Base-by-base conservation (phyloP, 352 stramenopile species). In the Phytophthora megakarya region DNA sequence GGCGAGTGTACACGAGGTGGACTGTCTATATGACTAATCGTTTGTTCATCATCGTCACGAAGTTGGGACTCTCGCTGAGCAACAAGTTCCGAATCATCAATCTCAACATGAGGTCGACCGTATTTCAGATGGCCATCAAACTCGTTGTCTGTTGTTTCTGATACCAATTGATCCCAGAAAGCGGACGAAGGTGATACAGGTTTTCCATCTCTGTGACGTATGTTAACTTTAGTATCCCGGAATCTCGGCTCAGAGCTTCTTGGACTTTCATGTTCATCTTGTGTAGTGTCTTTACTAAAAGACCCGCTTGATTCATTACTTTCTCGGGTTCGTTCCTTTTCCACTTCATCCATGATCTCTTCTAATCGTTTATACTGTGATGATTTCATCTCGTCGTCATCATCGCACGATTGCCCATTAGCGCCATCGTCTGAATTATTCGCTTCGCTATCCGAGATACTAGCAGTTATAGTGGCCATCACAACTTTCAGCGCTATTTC, bases 331-430 rank as follows among this genome's bases (percentile, higher is more conserved):
- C 55, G 46, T 38, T 81, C 71, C 19, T 72, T 73, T 25, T 75
- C 45, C 3, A 84, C 75, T 49, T 77, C 72, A 42, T 70, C 61
- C 46, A 86, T 78, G 21, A 86, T 84, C 50, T 86, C 70, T 42
- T 85, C 76, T 13, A 83, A 59, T 16, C 73, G 61, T 40, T 70
- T 68, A 21, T 68, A 52, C 37, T 59, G 25, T 43, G 39, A 23
- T 23, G 37, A 49, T 47, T 66, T 11, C 10, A 57, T 42, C 13
- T 49, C 40, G 0, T 30, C 16, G 3, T 66, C 42, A 18, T 60
- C 55, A 9, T 35, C 32, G 15, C n/a, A 12, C 32, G 46, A 54
- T 7, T 62, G 35, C 1, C 21, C 32, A 18, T 55, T 59, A 25
- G n/a, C 18, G 8, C 57, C 53, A 28, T 44, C 30, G 6, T 56